Evolutionary conservation across 805 yeast genomes (phyloP).

Genomic region (Vanderwaltozyma tropicalis): DNA sequence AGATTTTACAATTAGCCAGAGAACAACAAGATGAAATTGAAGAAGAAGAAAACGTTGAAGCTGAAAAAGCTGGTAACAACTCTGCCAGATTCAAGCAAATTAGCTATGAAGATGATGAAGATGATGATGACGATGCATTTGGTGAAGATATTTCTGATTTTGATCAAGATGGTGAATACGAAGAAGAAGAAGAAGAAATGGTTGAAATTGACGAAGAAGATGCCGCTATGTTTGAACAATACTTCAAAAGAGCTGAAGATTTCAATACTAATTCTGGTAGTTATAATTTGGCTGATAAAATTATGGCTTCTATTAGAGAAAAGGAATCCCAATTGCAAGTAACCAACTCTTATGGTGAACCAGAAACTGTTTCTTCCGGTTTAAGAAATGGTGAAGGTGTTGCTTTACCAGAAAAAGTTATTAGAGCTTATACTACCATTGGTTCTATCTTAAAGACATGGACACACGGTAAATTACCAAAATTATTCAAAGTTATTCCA

Average conservation of each 20-base stretch:
- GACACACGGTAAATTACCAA: constrained; percentile 95
- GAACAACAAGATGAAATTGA: constrained; percentile 89
- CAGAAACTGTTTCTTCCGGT: constrained; percentile 9
- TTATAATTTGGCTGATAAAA: constrained; percentile 80
- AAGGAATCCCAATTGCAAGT: constrained; percentile 36
- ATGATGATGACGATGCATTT: constrained; percentile 34
- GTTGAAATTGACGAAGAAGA: constrained; percentile 70
- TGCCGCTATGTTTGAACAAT: constrained; percentile 72
- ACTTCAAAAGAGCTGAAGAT: constrained; percentile 39
- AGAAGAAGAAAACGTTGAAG: constrained; percentile 43
- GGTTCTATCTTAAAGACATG: constrained; percentile 80
- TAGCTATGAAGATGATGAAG: constrained; percentile 40
- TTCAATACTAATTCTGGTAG: constrained; percentile 34
- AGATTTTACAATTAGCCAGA: constrained; percentile 77
- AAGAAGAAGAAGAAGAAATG: constrained; percentile 47
- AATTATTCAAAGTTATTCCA: constrained; percentile 89
- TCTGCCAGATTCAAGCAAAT: constrained; percentile 26
- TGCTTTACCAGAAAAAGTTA: constrained; percentile 88
- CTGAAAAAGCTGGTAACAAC: constrained; percentile 22
- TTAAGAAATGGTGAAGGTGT: constrained; percentile 57
- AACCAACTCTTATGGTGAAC: constrained; percentile 9
- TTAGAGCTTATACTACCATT: constrained; percentile 85
- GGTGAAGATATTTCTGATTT: constrained; percentile 40
- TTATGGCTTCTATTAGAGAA: constrained; percentile 80
- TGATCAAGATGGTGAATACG: constrained; percentile 40